phyloP scores from a whole-genome alignment of 331 rosid species.

The Quercus lobata region DNA sequence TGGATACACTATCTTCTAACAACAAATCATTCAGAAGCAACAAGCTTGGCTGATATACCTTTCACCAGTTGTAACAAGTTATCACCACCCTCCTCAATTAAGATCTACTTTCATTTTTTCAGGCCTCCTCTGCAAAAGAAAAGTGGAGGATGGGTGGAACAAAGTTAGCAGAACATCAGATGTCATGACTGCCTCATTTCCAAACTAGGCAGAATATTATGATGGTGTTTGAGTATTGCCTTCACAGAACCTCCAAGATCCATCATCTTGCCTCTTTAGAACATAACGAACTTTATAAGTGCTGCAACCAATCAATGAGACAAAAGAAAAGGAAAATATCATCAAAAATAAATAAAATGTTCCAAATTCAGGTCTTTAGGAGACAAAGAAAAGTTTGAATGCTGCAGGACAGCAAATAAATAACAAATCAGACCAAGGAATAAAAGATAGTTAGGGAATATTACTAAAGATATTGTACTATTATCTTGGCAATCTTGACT shows the following conservation, averaged over 20 bases:
- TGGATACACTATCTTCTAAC: neutral
- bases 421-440: neutral
- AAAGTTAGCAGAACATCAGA: conserved; percentile 33
- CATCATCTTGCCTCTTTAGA: conserved; percentile 72
- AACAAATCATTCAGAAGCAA: neutral
- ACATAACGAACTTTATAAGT: conserved; percentile 76
- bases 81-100: neutral
- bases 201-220: conserved; percentile 18
- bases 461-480: neutral
- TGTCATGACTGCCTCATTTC: conserved; percentile 21
- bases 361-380: neutral
- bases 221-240: conserved; percentile 51
- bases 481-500: conserved; percentile 4
- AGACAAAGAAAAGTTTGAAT: neutral
- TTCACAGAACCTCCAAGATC: conserved; percentile 93
- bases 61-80: neutral
- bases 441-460: neutral
- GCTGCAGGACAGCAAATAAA: neutral
- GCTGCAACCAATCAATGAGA: conserved; percentile 45
- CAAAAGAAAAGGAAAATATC: neutral
- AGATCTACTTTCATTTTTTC: neutral
- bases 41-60: neutral
- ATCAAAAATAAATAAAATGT: neutral
- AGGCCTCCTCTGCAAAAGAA: neutral
- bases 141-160: conserved; percentile 7